phyloP scores from a whole-genome alignment of 108 stramenopile species.

The Stephanodiscus triporus region DNA sequence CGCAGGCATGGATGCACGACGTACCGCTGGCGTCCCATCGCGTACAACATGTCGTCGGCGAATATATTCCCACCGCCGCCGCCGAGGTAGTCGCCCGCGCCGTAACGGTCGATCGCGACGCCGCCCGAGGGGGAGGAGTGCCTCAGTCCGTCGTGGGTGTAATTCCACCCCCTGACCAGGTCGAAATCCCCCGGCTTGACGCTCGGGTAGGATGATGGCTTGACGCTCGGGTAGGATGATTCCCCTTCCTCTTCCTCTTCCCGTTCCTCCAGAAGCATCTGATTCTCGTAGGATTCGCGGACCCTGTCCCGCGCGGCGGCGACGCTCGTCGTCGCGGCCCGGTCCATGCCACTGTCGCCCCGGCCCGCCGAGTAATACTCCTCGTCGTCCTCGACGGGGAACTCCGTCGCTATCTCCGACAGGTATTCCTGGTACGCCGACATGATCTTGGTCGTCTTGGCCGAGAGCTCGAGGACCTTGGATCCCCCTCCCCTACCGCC shows the following conservation, averaged over 20 bases:
- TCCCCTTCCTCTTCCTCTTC: too few species aligned
- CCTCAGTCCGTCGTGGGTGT: too few species aligned
- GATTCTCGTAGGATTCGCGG: too few species aligned
- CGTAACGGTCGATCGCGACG: too few species aligned
- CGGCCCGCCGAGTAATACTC: too few species aligned
- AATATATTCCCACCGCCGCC: too few species aligned
- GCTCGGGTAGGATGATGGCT: neutral
- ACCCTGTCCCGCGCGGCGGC: too few species aligned
- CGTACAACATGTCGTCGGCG: neutral
- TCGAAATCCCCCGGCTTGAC: too few species aligned
- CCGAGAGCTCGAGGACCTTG: conserved; percentile 1
- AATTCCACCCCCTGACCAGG: too few species aligned
- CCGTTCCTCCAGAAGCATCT: too few species aligned
- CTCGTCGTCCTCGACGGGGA: conserved; percentile 1
- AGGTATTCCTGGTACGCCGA: conserved; percentile 27
- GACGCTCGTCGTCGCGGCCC: conserved; percentile 1
- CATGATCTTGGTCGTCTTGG: conserved; percentile 30
- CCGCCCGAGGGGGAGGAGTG: too few species aligned
- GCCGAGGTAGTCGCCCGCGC: too few species aligned
- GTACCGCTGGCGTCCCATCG: neutral
- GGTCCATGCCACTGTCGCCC: neutral
- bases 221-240: neutral
- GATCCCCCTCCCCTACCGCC: neutral
- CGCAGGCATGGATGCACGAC: neutral
- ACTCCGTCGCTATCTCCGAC: conserved; percentile 18